Conservation (phyloP, 169 alveolate genomes). For the Perkinsus olseni region DNA sequence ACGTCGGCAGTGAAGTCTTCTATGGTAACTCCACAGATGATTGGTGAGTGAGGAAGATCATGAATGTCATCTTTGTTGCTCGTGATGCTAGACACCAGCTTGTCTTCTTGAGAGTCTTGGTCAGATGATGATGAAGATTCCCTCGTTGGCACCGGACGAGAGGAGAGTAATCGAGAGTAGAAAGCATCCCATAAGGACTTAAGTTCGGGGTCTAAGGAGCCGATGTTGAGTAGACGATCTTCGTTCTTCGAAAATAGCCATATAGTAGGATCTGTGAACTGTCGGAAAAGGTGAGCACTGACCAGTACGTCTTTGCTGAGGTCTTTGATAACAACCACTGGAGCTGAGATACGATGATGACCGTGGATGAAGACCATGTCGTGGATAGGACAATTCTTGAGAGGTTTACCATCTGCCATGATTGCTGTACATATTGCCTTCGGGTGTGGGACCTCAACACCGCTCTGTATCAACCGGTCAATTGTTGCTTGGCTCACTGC, state of each 20-base stretch:
- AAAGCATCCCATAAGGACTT: background rate
- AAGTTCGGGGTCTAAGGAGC: background rate
- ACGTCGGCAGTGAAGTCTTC: background rate
- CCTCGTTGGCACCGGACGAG: background rate
- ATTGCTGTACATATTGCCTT: background rate
- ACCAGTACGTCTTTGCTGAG: background rate
- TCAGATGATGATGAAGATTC: too few relatives aligned
- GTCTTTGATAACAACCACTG: background rate
- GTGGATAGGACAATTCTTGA: background rate
- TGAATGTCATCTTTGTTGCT: too few relatives aligned
- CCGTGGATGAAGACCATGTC: background rate
- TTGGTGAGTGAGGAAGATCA: background rate
- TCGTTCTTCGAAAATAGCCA: background rate
- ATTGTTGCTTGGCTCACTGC: background rate
- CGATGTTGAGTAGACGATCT: background rate
- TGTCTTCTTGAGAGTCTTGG: too few relatives aligned
- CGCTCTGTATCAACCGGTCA: background rate
- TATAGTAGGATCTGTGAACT: background rate
- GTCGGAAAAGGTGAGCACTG: background rate
- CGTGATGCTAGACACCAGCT: too few relatives aligned
- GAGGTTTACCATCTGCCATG: background rate
- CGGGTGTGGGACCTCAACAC: background rate
- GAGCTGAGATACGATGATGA: background rate
- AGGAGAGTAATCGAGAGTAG: background rate
- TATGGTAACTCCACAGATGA: background rate